A percentile compares a stretch with the other conserved stretches of the same genome.
Conservation (phyloP, 1,139 yeast species). For the Kluyveromyces sp. region DNA sequence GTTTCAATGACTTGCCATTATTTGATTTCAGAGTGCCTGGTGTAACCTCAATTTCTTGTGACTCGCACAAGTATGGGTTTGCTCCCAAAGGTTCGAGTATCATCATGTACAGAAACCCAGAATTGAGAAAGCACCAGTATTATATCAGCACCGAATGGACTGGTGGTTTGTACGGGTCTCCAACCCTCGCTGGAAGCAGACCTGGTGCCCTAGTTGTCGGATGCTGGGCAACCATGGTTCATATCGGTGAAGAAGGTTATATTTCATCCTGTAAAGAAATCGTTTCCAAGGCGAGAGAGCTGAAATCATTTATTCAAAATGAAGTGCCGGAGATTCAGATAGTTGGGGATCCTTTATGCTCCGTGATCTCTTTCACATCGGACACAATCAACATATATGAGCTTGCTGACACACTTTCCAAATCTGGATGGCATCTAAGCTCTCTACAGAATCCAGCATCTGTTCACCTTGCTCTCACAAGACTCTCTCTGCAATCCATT, state of each 20-base stretch:
- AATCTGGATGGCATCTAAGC: constrained; percentile 84
- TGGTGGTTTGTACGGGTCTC: constrained; percentile 95
- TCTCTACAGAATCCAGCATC: constrained; percentile 88
- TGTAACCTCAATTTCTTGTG: constrained; percentile 96
- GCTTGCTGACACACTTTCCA: constrained; percentile 59
- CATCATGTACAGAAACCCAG: constrained; percentile 71
- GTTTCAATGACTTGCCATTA: constrained; percentile 50
- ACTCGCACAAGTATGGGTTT: constrained; percentile 95
- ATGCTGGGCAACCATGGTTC: constrained; percentile 89
- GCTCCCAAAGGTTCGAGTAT: constrained; percentile 96
- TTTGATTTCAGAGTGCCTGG: constrained; percentile 89
- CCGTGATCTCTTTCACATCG: constrained; percentile 75
- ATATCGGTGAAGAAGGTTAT: constrained; percentile 78
- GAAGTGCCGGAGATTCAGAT: constrained; percentile 52
- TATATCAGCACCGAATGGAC: constrained; percentile 80
- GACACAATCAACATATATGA: constrained; percentile 58
- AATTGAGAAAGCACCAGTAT: constrained; percentile 73
- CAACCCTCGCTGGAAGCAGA: constrained; percentile 92
- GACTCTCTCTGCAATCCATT: constrained; percentile 55
- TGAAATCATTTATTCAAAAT: constrained; percentile 43
- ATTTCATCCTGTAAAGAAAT: constrained; percentile 58
- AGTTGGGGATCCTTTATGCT: constrained; percentile 77
- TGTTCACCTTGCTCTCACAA: constrained; percentile 80
- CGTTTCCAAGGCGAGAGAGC: constrained; percentile 52
- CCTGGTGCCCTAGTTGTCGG: constrained; percentile 97